These are phyloP conservation scores for Talaromyces amestolkiae DNA, from an alignment of 2,329 filamentous ascomycete genomes.

Conservation along the genomic window DNA sequence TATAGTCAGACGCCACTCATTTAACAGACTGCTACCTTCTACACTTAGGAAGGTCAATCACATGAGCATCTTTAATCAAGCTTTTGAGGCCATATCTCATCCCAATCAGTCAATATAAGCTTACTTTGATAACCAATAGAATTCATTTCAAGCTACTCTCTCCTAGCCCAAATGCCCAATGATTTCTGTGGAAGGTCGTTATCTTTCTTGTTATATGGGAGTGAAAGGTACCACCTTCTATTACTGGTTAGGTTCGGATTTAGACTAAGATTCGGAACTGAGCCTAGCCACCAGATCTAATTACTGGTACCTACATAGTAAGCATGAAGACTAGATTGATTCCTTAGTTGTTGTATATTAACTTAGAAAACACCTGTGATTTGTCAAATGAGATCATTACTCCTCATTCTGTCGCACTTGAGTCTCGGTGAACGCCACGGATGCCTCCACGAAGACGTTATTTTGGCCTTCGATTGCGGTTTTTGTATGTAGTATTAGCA, in stretches of 20 bases:
- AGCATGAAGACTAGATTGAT: background rate
- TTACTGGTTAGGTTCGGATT: background rate
- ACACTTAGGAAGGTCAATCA: slow-evolving; percentile 3
- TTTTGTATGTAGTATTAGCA: background rate
- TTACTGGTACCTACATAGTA: no score
- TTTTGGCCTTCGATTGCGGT: background rate
- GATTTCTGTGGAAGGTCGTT: background rate
- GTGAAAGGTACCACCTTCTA: slow-evolving; percentile 9
- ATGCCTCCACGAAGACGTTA: background rate
- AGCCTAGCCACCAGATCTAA: background rate
- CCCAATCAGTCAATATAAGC: background rate
- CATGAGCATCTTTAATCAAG: background rate
- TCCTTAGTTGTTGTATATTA: background rate
- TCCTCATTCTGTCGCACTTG: background rate
- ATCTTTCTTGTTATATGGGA: background rate
- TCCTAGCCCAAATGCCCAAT: background rate
- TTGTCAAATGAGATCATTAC: background rate
- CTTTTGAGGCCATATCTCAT: background rate
- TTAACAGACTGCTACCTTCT: slow-evolving; percentile 6
- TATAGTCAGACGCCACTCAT: background rate
- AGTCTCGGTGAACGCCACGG: background rate
- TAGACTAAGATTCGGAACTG: background rate
- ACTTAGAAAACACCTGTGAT: background rate
- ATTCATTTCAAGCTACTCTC: background rate
- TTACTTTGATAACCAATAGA: background rate